Evolutionary conservation across 768 basidiomycete species (phyloP), one percentile per base, ranked within the genome.

Genomic region (Lanmaoa rubissima): DNA sequence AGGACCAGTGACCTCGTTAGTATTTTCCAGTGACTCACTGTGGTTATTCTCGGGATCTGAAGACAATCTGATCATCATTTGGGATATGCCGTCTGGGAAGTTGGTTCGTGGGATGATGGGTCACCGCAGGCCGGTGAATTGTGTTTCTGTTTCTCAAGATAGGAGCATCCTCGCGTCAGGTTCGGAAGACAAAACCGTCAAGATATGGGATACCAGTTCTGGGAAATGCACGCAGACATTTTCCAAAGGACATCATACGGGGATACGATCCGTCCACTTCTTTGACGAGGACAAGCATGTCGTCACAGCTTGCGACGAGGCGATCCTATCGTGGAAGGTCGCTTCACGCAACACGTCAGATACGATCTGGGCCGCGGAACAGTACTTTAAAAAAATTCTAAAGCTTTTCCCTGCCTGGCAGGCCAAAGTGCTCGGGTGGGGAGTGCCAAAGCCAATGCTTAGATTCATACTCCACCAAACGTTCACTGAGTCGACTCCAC

Each of bases 141-240:
- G 62, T 9, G 43, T 70, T 21, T 53, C 57, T 10, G 43, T 70
- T 13, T 70, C 69, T 9, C 28, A 31, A 17, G 49, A 70, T 54
- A 62, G 66, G 21, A 31, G 5, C 19, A 43, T 44, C 3, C 1
- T 65, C 5, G 69, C 55, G 11, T 64, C 69, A 1, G 66, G 67
- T 28, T 71, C 67, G 6, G 50, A 63, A 34, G 69, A 70, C 51
- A 60, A 60, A 32, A 63, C 65, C 0, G 28, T 67, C 28, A 67
- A 64, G 26, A 46, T 69, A 31, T 70, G 69, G 69, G 60, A 66
- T 16, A 31, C 43, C 10, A 16, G 5, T 1, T 53, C 64, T 0
- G 69, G 69, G 16, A 55, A 56, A 36, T 65, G 62, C 11, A 49
- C 47, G 0, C 43, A 32, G 5, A 59, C 65, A 1, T 36, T 65